Evolutionary conservation across 1,284 basidiomycete genomes (phyloP).

Genomic region (Xanthoconium separans): DNA sequence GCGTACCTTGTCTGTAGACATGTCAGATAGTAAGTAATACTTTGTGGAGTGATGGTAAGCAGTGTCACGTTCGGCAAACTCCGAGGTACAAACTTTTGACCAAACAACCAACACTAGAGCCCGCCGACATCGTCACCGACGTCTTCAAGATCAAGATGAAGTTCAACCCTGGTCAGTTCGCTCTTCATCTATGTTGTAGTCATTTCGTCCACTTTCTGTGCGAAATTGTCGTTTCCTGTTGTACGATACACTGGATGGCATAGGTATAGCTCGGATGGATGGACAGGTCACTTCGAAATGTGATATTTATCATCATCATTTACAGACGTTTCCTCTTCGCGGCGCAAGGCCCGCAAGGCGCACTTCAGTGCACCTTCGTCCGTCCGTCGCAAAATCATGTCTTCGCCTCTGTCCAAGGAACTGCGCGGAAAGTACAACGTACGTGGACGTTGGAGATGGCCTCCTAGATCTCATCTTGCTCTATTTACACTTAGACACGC

Average conservation of each 20-base stretch:
- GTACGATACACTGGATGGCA: constrained; percentile 55
- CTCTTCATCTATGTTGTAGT: constrained; percentile 10
- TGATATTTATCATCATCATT: constrained; percentile 31
- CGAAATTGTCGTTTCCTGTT: constrained; percentile 22
- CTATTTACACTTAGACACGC: constrained; percentile 58
- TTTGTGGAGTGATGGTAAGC: too few relatives aligned
- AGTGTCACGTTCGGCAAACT: constrained; percentile 20
- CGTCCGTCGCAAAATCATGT: constrained; percentile 97
- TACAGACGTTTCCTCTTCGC: constrained; percentile 81
- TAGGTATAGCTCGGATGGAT: constrained; percentile 42
- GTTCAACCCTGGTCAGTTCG: constrained; percentile 70
- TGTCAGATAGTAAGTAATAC: background rate
- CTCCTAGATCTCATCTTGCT: background rate
- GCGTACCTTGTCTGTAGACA: constrained; percentile 49
- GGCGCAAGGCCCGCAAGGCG: constrained; percentile 96
- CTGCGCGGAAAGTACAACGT: constrained; percentile 92
- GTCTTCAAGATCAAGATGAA: constrained; percentile 77
- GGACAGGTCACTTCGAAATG: constrained; percentile 25
- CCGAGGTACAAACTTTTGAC: constrained; percentile 35
- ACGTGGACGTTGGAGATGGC: constrained; percentile 36
- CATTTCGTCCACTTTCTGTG: constrained; percentile 12
- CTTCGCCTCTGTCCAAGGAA: constrained; percentile 93
- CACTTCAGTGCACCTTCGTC: constrained; percentile 94
- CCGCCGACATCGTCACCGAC: constrained; percentile 38
- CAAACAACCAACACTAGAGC: constrained; percentile 28